Evolutionary conservation across 305 asterid species (phyloP).

Genomic region (Fraxinus albicans): DNA sequence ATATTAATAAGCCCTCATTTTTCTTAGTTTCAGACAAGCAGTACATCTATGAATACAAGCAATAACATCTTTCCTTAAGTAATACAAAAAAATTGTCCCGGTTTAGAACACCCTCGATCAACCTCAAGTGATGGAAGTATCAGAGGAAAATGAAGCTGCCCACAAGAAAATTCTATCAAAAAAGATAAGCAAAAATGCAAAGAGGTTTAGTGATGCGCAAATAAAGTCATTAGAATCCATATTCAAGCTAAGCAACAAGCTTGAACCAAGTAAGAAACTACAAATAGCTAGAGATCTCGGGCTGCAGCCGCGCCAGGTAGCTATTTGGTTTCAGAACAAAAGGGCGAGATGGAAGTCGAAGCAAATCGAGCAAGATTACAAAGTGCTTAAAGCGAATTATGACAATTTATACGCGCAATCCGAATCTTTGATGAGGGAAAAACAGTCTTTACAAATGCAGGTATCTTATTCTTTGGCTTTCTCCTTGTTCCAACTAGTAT

Average conservation of each 20-base stretch:
- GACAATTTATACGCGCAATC: conserved; percentile 37
- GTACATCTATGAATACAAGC: neutral
- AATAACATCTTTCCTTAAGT: conserved; percentile 2
- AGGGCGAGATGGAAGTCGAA: conserved; percentile 84
- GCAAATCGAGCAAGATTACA: conserved; percentile 68
- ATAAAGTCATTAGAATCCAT: conserved; percentile 62
- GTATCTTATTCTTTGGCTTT: conserved; percentile 22
- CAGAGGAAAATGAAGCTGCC: conserved; percentile 7
- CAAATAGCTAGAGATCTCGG: conserved; percentile 66
- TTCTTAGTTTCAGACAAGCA: neutral
- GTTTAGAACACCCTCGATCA: neutral
- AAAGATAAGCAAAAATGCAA: conserved; percentile 31
- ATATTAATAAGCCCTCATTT: neutral
- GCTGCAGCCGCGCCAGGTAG: conserved; percentile 78
- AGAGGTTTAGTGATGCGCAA: conserved; percentile 67
- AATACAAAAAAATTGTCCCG: neutral
- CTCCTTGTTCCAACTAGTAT: neutral
- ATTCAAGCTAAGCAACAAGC: conserved; percentile 53
- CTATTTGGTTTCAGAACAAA: conserved; percentile 89
- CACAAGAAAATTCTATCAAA: neutral
- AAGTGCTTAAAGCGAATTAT: conserved; percentile 46
- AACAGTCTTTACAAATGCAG: conserved; percentile 56
- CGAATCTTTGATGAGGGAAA: conserved; percentile 60
- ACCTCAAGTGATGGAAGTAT: conserved; percentile 25
- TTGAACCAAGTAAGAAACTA: conserved; percentile 64